Evolutionary conservation across 352 stramenopile genomes (phyloP).

Genomic region (Peronospora farinosa): DNA sequence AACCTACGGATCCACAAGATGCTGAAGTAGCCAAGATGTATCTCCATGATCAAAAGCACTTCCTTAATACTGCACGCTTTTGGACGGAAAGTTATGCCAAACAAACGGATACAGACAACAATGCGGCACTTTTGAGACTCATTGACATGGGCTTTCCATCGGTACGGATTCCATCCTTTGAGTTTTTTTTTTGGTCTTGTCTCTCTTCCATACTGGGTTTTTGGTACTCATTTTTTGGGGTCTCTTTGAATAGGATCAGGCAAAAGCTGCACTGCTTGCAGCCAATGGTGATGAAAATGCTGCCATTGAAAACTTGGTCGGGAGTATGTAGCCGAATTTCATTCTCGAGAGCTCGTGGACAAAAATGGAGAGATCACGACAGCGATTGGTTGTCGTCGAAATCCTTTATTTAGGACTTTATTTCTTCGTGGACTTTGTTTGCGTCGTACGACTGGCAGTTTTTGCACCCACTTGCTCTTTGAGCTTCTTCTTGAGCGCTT

Average conservation of each 20-base stretch:
- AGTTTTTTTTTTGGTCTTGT: not conserved
- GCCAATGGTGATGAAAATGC: slow-evolving; percentile 83
- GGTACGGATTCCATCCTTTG: slow-evolving; percentile 23
- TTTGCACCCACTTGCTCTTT: slow-evolving; percentile 54
- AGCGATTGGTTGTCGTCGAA: slow-evolving; percentile 5
- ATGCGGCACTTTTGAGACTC: slow-evolving; percentile 60
- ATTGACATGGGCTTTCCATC: slow-evolving; percentile 85
- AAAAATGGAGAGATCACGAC: too few species aligned
- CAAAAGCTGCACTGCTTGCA: slow-evolving; percentile 53
- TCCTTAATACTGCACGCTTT: slow-evolving; percentile 91
- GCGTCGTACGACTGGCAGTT: slow-evolving; percentile 37
- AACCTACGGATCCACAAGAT: slow-evolving; percentile 91
- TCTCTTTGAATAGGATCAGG: slow-evolving; percentile 40
- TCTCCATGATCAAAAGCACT: slow-evolving; percentile 86
- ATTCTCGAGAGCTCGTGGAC: not conserved
- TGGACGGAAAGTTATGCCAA: slow-evolving; percentile 95
- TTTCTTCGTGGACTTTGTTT: slow-evolving; percentile 48
- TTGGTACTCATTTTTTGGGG: not conserved
- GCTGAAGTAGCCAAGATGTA: slow-evolving; percentile 96
- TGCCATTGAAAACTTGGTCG: slow-evolving; percentile 79
- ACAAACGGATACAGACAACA: slow-evolving; percentile 41
- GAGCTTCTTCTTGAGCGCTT: slow-evolving; percentile 67
- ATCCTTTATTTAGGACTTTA: slow-evolving; percentile 15
- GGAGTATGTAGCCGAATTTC: slow-evolving; percentile 45
- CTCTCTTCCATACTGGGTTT: not conserved